These are phyloP conservation scores for Phyllosticta citrichinensis DNA, from an alignment of 2,329 filamentous ascomycete genomes.

Conservation along the genomic window DNA sequence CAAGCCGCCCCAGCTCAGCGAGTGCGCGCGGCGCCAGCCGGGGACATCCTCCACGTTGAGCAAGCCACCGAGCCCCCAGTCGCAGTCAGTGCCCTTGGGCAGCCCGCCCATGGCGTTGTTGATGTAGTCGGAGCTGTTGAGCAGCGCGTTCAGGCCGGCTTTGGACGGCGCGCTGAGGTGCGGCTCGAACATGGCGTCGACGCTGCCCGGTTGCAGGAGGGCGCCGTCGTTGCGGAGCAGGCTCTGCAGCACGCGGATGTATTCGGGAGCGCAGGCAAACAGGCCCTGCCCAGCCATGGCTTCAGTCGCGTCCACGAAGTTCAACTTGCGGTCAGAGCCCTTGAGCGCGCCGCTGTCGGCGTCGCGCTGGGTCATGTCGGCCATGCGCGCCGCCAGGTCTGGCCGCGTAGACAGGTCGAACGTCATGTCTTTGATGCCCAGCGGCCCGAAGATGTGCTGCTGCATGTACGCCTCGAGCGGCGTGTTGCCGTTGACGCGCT, in stretches of 20 bases:
- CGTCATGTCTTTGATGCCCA: constrained; percentile 18
- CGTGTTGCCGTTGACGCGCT: constrained; percentile 15
- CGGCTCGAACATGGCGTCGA: constrained; percentile 23
- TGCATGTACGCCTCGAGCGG: constrained; percentile 18
- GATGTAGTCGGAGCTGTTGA: constrained; percentile 11
- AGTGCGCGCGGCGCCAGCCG: constrained; percentile 18
- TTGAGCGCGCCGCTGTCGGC: constrained; percentile 13
- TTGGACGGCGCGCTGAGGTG: constrained; percentile 15
- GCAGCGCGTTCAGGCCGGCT: constrained; percentile 4
- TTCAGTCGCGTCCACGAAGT: constrained; percentile 10
- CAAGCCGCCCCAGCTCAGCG: constrained; percentile 24
- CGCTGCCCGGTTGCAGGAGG: constrained; percentile 18
- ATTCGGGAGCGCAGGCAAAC: constrained; percentile 15
- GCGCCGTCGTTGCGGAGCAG: constrained; percentile 20
- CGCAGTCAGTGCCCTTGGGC: constrained; percentile 13
- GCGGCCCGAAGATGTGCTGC: constrained; percentile 16
- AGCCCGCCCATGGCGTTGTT: constrained; percentile 21
- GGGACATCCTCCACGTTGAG: constrained; percentile 16
- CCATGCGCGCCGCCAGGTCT: constrained; percentile 6
- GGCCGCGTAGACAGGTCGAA: constrained; percentile 13
- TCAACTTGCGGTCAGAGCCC: constrained; percentile 4
- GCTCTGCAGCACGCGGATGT: constrained; percentile 22
- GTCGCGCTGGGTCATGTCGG: constrained; percentile 17
- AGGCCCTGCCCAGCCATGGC: constrained; percentile 9
- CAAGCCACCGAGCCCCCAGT: constrained; percentile 25